phyloP scores from a whole-genome alignment of 164 flowering plant genomes.

The Aristolochia contorta region DNA sequence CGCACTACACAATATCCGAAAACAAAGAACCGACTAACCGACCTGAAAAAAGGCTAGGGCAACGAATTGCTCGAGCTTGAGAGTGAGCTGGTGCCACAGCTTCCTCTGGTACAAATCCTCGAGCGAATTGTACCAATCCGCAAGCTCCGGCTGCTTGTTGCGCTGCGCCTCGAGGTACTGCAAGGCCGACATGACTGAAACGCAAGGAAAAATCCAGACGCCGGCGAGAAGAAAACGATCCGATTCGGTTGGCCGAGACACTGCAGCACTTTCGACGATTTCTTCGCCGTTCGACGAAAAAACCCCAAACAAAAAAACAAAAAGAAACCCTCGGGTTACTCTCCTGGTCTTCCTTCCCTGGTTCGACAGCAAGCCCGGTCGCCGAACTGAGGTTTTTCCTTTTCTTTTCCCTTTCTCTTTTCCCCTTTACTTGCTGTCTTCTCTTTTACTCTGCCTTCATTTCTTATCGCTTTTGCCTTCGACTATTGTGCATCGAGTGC shows the following conservation, averaged over 20 bases:
- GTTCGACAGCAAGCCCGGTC: background rate
- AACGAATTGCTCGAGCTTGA: slow-evolving; percentile 87
- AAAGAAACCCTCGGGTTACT: background rate
- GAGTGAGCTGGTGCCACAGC: slow-evolving; percentile 97
- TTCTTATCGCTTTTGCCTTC: background rate
- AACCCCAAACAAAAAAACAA: background rate
- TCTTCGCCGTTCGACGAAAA: background rate
- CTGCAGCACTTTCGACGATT: no score
- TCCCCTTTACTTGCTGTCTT: background rate
- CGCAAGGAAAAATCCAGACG: no score
- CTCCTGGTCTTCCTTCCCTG: background rate
- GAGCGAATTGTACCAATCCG: slow-evolving; percentile 74
- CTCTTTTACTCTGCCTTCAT: background rate
- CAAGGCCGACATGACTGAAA: slow-evolving; percentile 59
- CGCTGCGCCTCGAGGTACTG: slow-evolving; percentile 71
- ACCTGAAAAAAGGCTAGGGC: slow-evolving; percentile 79
- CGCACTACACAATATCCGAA: background rate
- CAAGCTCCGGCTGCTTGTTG: slow-evolving; percentile 71
- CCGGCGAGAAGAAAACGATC: background rate
- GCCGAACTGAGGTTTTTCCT: background rate
- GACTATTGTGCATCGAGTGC: no score
- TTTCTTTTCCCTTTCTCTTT: background rate
- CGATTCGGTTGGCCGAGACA: background rate
- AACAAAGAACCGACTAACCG: background rate
- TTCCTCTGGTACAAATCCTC: slow-evolving; percentile 90